Evolutionary conservation across 768 basidiomycete species (phyloP), one percentile per base, ranked within the genome.

Genomic region (Amanita rubescens): DNA sequence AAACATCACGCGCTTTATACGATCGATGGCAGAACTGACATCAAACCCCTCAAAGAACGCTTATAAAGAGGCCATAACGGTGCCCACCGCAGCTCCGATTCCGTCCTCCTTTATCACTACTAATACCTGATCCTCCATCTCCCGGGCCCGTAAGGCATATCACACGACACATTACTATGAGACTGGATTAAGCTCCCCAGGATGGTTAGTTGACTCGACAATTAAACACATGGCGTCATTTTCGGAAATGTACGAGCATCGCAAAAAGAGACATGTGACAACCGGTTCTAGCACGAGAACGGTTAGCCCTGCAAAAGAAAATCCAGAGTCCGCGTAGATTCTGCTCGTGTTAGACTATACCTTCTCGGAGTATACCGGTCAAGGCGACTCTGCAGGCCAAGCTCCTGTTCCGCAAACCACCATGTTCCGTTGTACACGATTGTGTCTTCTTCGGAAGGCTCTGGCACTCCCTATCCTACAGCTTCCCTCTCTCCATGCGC

Each of bases 381-480:
- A 30, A n/a, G n/a, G n/a, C n/a, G n/a, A n/a, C n/a, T n/a, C n/a
- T n/a, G n/a, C n/a, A n/a, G n/a, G n/a, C 27, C 27, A 3, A 30
- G 27, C 27, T 30, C 39, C 19, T 41, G 17, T 20, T 24, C 41
- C 6, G 41, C 20, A 9, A 9, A 42, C 22, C 14, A 20, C 10
- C 41, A 10, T 22, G 2, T 10, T 41, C 17, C 22, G 11, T 4
- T 42, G 22, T 14, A 14, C 41, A 22, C 22, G 41, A 9, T 42
- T 20, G 22, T 24, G 25, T 12, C 6, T 24, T 44, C 51, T 34
- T 54, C 30, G 17, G 34, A 15, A 17, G 70, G 57, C 49, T 68
- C 66, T 12, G 70, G 57, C 15, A 61, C 57, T 20, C 62, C 57
- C 52, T 68, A 34, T 15, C 61, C 61, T 27, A 51, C 34, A 32